These are phyloP conservation scores for Pyrenophora graminea DNA, from an alignment of 2,329 filamentous ascomycete genomes.

Conservation along the genomic window DNA sequence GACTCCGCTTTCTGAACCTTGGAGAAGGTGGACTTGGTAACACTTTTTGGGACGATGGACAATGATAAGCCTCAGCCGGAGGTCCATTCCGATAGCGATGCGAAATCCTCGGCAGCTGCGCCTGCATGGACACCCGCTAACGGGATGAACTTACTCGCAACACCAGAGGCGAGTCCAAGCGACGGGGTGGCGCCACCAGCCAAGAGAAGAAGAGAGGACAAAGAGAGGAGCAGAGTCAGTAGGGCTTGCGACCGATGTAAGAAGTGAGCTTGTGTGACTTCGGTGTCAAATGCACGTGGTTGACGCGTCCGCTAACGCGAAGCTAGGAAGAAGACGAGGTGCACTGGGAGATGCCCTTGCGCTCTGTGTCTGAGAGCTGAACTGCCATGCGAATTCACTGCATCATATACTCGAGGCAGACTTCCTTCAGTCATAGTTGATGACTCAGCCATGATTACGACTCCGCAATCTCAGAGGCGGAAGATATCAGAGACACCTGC, in stretches of 20 bases:
- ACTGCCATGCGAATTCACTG: slow-evolving; percentile 54
- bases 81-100: neutral
- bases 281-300: slow-evolving; percentile 8
- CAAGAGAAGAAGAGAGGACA: slow-evolving; percentile 41
- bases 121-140: slow-evolving; percentile 22
- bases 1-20: slow-evolving; percentile 9
- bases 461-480: slow-evolving; percentile 20
- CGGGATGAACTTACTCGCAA: slow-evolving; percentile 17
- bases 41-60: slow-evolving; percentile 1
- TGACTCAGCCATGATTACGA: slow-evolving; percentile 32
- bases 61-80: neutral
- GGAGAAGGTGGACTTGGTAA: neutral
- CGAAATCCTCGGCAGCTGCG: slow-evolving; percentile 4
- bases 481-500: slow-evolving; percentile 15
- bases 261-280: slow-evolving; percentile 41
- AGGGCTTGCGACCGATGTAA: slow-evolving; percentile 57
- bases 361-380: slow-evolving; percentile 37
- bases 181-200: slow-evolving; percentile 30
- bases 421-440: slow-evolving; percentile 48
- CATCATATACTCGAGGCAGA: slow-evolving; percentile 55
- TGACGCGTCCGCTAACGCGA: slow-evolving; percentile 13
- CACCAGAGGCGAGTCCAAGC: slow-evolving; percentile 22
- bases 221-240: slow-evolving; percentile 51
- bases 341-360: slow-evolving; percentile 44
- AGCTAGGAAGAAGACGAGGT: slow-evolving; percentile 44